Percentiles rank a stretch among this genome's conserved stretches.
These are phyloP conservation scores for Pichia kluyveri DNA, from an alignment of 805 yeast species.

Conservation along the genomic window DNA sequence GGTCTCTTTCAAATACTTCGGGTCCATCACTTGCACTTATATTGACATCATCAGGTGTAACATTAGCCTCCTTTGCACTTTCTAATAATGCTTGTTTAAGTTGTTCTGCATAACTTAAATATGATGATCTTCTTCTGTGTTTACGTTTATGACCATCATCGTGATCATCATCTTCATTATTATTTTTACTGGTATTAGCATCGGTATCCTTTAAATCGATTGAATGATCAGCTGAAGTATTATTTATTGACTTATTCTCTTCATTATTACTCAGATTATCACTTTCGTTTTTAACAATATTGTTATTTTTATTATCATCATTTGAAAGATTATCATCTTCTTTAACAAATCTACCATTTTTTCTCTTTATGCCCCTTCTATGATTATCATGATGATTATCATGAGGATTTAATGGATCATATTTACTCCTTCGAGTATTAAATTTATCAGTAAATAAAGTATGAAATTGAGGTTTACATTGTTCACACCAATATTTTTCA, in stretches of 20 bases:
- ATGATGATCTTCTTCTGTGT: slow-evolving; percentile 12
- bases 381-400: slow-evolving; percentile 4
- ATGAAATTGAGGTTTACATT: slow-evolving; percentile 82
- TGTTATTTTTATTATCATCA: slow-evolving; percentile 3
- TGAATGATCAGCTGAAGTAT: background rate
- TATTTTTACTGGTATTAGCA: background rate
- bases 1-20: background rate
- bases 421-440: slow-evolving; percentile 39
- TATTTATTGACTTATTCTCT: slow-evolving; percentile 6
- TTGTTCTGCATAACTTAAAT: slow-evolving; percentile 28
- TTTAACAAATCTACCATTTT: slow-evolving; percentile 19
- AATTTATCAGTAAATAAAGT: slow-evolving; percentile 37
- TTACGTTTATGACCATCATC: slow-evolving; percentile 3
- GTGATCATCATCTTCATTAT: slow-evolving; percentile 5
- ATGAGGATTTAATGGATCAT: slow-evolving; percentile 30
- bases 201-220: background rate
- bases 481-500: slow-evolving; percentile 92
- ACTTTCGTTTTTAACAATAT: too few species aligned
- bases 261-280: background rate
- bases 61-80: slow-evolving; percentile 44
- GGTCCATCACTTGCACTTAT: slow-evolving; percentile 21
- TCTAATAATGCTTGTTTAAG: slow-evolving; percentile 43
- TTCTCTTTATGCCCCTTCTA: slow-evolving; percentile 11
- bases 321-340: slow-evolving; percentile 5
- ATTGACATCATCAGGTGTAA: slow-evolving; percentile 28